Evolutionary conservation across 176 grass and related monocot species (phyloP).

Genomic region (Triticum dicoccoides): DNA sequence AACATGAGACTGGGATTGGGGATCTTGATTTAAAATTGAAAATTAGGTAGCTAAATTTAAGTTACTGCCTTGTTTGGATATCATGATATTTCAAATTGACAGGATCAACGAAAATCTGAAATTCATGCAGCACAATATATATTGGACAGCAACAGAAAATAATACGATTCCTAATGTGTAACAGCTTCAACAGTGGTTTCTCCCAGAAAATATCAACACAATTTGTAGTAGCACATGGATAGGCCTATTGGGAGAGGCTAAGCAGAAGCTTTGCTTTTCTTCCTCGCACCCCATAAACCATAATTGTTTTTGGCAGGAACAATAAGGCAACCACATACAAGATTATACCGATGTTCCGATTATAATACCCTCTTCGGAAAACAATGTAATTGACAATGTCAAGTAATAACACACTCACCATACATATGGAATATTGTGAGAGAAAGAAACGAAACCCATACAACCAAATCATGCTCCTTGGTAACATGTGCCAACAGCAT

Average conservation of each 20-base stretch:
- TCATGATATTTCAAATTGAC: background rate
- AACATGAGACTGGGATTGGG: background rate
- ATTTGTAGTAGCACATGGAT: background rate
- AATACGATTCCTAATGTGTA: background rate
- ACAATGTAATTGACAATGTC: background rate
- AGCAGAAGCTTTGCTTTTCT: background rate
- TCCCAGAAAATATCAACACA: background rate
- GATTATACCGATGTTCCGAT: background rate
- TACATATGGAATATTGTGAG: slow-evolving; percentile 92
- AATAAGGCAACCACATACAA: background rate
- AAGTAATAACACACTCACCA: slow-evolving; percentile 34
- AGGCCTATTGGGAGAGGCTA: background rate
- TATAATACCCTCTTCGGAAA: background rate
- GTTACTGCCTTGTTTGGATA: background rate
- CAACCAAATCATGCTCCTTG: slow-evolving; percentile 57
- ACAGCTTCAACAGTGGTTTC: background rate
- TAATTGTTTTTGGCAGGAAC: background rate
- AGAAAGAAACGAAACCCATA: slow-evolving; percentile 82
- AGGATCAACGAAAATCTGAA: background rate
- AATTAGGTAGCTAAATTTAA: background rate
- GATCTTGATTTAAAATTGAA: background rate
- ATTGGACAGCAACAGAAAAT: background rate
- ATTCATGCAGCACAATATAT: background rate
- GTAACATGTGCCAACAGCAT: slow-evolving; percentile 86
- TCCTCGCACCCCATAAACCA: slow-evolving; percentile 1